Evolutionary conservation across 768 basidiomycete genomes (phyloP).

Genomic region (Tricholoma bakamatsutake): DNA sequence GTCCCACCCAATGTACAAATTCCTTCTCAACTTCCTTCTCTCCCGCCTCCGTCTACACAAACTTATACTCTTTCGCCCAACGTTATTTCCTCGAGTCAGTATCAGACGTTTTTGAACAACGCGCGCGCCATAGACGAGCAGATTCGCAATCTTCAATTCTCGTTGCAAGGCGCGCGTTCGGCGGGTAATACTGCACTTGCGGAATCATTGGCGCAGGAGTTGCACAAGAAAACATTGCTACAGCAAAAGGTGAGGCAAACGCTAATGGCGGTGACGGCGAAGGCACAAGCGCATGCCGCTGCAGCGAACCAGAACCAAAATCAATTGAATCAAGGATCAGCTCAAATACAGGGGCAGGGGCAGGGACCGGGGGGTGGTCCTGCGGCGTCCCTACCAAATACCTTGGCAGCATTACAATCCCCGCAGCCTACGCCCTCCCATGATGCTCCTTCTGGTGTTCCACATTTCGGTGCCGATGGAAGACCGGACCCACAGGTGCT

Average conservation of each 20-base stretch:
- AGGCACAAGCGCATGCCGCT: neutral
- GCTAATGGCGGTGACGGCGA: neutral
- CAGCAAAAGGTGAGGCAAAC: conserved; percentile 7
- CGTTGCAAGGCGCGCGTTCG: conserved; percentile 7
- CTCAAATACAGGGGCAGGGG: neutral
- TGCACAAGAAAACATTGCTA: conserved; percentile 4
- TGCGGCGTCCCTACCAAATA: neutral
- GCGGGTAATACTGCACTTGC: conserved; percentile 4
- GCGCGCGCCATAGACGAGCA: conserved; percentile 4
- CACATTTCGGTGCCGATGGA: neutral
- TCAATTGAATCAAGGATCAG: conserved; percentile 1
- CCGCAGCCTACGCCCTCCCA: neutral
- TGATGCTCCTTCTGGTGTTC: neutral
- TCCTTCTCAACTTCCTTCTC: neutral
- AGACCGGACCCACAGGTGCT: conserved; percentile 20
- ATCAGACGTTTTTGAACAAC: neutral
- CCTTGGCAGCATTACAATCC: neutral
- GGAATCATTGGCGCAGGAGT: conserved; percentile 10
- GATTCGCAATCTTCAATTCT: conserved; percentile 1
- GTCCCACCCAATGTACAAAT: conserved; percentile 17
- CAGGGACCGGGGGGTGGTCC: neutral
- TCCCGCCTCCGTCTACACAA: neutral
- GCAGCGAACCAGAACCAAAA: conserved; percentile 5
- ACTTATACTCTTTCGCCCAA: neutral
- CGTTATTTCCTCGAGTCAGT: neutral